Conservation (phyloP, 306 rosid species). For the Betula pendula region DNA sequence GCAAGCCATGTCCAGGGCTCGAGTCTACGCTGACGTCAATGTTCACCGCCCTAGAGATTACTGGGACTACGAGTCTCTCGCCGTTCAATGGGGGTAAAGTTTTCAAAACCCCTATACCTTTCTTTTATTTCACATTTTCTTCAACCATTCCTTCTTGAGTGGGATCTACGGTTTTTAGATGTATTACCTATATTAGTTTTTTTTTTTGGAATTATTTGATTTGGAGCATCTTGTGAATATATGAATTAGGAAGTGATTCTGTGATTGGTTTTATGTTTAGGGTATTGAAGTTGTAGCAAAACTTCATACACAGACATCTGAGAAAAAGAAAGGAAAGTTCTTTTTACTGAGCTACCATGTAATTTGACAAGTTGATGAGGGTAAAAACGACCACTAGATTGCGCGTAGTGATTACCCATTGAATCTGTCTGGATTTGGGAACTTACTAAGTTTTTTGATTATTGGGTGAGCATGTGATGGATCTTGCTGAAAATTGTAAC, state of each 20-base stretch:
- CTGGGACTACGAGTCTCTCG: constrained; percentile 51
- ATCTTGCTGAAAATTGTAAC: neutral
- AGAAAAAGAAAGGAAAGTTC: neutral
- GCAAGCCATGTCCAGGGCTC: constrained; percentile 48
- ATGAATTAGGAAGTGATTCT: neutral
- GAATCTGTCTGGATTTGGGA: neutral
- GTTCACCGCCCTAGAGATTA: constrained; percentile 55
- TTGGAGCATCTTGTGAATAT: neutral
- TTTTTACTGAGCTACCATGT: neutral
- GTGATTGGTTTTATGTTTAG: neutral
- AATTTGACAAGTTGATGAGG: neutral
- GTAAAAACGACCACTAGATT: neutral
- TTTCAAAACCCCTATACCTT: neutral
- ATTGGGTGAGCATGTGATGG: too few species aligned
- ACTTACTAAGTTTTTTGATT: neutral
- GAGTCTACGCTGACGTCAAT: constrained; percentile 48
- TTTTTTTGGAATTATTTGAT: neutral
- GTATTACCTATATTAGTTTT: neutral
- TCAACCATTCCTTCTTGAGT: neutral
- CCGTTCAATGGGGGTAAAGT: constrained; percentile 50
- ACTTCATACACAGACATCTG: neutral
- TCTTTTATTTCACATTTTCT: neutral
- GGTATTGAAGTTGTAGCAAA: neutral
- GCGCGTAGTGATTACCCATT: neutral
- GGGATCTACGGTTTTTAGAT: neutral